Conservation (phyloP, 2,329 filamentous ascomycete genomes). For the Pestalotiopsis sp. region DNA sequence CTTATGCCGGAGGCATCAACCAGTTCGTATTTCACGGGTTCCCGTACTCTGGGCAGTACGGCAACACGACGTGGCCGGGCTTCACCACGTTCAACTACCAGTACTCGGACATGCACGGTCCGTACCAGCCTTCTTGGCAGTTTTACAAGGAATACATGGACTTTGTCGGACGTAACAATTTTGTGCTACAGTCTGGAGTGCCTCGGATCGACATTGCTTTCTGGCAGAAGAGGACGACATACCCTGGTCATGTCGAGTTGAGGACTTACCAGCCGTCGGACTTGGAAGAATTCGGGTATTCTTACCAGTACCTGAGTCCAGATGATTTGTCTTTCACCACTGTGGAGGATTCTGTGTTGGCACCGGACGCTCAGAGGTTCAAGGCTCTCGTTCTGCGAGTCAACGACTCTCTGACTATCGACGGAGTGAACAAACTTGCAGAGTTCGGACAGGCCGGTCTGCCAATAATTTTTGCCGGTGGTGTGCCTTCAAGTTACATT, state of each 20-base stretch:
- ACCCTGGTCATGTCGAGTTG: neutral
- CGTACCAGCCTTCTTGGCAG: neutral
- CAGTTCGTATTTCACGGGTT: neutral
- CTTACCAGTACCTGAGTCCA: neutral
- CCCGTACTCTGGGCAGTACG: neutral
- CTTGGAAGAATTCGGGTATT: neutral
- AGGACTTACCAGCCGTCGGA: neutral
- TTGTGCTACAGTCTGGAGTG: neutral
- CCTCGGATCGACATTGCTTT: neutral
- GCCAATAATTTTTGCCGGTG: neutral
- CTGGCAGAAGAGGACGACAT: neutral
- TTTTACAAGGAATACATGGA: neutral
- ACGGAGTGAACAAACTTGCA: neutral
- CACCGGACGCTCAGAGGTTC: neutral
- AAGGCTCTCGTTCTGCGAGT: neutral
- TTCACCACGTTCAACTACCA: neutral
- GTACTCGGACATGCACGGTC: neutral
- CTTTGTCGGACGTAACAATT: neutral
- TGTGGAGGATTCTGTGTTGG: neutral
- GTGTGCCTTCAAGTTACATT: neutral
- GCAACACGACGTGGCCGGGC: neutral
- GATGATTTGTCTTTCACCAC: neutral
- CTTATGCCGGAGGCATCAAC: neutral
- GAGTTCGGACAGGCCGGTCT: neutral
- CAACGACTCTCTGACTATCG: neutral